Base-by-base conservation (phyloP, 2,329 filamentous ascomycete species). In the Trichophyton mentagrophytes region DNA sequence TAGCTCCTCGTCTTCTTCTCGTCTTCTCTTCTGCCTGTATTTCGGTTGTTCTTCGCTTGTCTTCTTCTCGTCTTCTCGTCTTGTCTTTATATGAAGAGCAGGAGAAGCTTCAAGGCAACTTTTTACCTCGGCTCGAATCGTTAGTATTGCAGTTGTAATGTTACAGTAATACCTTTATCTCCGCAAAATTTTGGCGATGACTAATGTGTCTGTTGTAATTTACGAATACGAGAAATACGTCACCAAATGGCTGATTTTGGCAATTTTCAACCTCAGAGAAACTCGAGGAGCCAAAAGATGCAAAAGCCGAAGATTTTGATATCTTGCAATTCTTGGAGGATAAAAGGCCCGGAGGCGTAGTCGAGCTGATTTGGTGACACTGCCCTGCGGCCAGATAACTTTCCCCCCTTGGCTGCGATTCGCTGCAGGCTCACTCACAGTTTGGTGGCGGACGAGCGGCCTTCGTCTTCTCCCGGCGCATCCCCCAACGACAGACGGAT, bases 401-500 rank as follows among this genome's bases (percentile, higher is more conserved):
- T 8, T 27, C 22, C 5, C 49, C 22, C 25, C 11, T 3, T 11
- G 8, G 5, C 22, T 30, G 49, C 49, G 49, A 53, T 53, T 53
- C 49, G 11, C 49, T 33, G 25, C 49, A 30, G 25, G 17, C 22
- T 27, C 13, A 20, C 49, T 53, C 49, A 27, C 49, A 38, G 33
- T 11, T n/a, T n/a, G n/a, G 49, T 51, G 46, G 46, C 46, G 46
- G 20, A 51, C 11, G 17, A 53, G 27, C 22, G 49, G 27, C 49
- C 17, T 25, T 53, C 11, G 27, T 33, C 40, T 44, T 44, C 40
- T 33, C 22, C 22, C 11, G 46, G 22, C 46, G 46, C 46, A 51
- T 51, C 27, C 51, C 44, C 38, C 58, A 49, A 56, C 61, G 57
- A 57, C 57, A 44, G 62, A 56, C 57, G 60, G 44, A 56, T 56